Evolutionary conservation across 345 rosid species (phyloP), one percentile per base, ranked within the genome.

Genomic region (Gossypium stocksii): DNA sequence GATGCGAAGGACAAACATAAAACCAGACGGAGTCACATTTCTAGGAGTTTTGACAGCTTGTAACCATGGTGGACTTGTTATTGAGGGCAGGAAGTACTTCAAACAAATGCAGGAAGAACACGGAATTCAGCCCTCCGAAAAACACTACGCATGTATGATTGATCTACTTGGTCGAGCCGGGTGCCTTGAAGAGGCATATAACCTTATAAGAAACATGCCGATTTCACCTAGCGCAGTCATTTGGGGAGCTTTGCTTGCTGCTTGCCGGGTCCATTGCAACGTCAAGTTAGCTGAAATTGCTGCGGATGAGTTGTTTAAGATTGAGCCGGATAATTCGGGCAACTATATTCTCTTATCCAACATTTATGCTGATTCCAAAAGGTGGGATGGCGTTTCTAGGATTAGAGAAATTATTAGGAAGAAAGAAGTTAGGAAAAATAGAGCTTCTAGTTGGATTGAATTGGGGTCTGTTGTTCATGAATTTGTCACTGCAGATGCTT

Each of bases 391-490:
- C 9, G 76, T 82, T 77, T 81, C 77, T 65, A 78, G 77, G 74
- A 53, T 84, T 59, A 78, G 85, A 62, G 69, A 34, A 69, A 70
- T 65, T 80, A 79, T 82, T 69, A 77, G 77, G 71, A 65, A 77
- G 43, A 74, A 57, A 38, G 75, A 66, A 41, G 84, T 80, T 61
- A 79, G 34, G 73, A 84, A 82, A 81, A 77, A 79, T 53, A 72
- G 75, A 69, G 84, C 80, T 29, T 82, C 80, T 46, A 82, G 82
- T 68, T 71, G 82, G 86, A 80, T 80, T 60, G 84, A 82, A 65
- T 66, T 80, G 73, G 80, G 73, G 44, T 70, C 70, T 56, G 67
- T 44, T 16, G 56, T 82, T 67, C 84, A 82, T 75, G 79, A 79
- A 72, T 80, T 82, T 78, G 71, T 77, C 41, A 78, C 67, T 60